Base-by-base conservation (phyloP, 2,329 filamentous ascomycete species). In the Rutstroemia sydowiana region DNA sequence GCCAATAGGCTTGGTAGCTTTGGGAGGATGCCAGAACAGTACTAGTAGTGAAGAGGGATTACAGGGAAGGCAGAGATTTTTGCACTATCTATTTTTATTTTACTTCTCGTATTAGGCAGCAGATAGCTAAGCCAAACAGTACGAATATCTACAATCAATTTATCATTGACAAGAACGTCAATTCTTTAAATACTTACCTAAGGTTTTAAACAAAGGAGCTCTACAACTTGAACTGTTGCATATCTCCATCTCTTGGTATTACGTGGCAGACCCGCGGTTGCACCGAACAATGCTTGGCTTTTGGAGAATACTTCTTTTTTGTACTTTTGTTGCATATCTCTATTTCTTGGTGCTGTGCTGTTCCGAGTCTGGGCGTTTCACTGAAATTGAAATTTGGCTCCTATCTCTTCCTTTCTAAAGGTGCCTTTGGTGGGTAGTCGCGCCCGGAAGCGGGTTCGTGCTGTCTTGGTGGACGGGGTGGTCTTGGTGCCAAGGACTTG, bases 201-300 rank as follows among this genome's bases (percentile, higher is more conserved):
- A 26, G 10, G 13, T 20, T 13, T 23, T 20, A 23, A 20, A 11
- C 16, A 41, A 10, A 18, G 18, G 11, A 39, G 21, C 11, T 20
- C 8, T 26, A 14, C 11, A 20, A 41, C 13, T 10, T 20, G 16
- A 16, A 28, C 13, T 49, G 30, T 49, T 49, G 47, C 47, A 49
- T 26, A 26, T 49, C 47, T 34, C 47, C 30, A 43, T 44, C 39
- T 49, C 47, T 49, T 49, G 47, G 47, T 49, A 49, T 44, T 49
- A 49, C 47, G 30, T 44, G 40, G 21, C 10, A 2, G 5, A 21
- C 45, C 34, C 18, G n/a, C 10, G 3, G n/a, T 18, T 16, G 32
- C 9, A 32, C 3, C 32, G n/a, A n/a, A n/a, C 9, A 13, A 36
- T n/a, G 34, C 18, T 13, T 10, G 7, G 9, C 34, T n/a, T 36